Conservation (phyloP, 208 protist species). For the Lotmaria passim region DNA sequence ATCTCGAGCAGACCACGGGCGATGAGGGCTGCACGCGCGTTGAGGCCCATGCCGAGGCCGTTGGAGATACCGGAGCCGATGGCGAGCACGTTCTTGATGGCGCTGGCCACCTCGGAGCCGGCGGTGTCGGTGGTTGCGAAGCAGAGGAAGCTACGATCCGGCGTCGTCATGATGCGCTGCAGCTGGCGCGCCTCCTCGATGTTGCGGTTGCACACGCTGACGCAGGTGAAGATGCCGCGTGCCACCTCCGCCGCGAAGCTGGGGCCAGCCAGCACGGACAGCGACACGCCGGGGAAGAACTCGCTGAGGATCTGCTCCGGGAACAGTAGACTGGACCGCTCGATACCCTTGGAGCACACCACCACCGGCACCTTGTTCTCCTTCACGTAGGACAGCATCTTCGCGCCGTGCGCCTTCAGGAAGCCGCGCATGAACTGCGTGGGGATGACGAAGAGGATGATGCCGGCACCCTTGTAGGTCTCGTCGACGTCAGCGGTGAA, state of each 20-base stretch:
- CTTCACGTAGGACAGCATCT: slow-evolving; percentile 43
- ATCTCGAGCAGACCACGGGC: slow-evolving; percentile 84
- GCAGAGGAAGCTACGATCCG: slow-evolving; percentile 71
- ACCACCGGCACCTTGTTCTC: slow-evolving; percentile 53
- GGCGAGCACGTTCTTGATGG: slow-evolving; percentile 90
- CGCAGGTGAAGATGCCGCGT: slow-evolving; percentile 61
- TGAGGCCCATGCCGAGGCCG: slow-evolving; percentile 74
- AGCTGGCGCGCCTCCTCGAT: too few relatives aligned
- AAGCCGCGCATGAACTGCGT: slow-evolving; percentile 86
- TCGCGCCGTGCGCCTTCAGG: slow-evolving; percentile 47
- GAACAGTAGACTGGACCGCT: slow-evolving; percentile 75
- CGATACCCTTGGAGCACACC: slow-evolving; percentile 86
- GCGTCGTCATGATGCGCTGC: slow-evolving; percentile 63
- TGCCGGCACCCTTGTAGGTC: slow-evolving; percentile 53
- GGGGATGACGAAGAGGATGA: slow-evolving; percentile 84
- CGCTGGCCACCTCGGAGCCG: slow-evolving; percentile 87
- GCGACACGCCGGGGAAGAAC: slow-evolving; percentile 52
- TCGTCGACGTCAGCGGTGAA: slow-evolving; percentile 61
- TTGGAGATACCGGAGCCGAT: slow-evolving; percentile 76
- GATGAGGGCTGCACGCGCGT: slow-evolving; percentile 85
- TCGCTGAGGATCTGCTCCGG: slow-evolving; percentile 77
- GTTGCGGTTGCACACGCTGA: too few relatives aligned
- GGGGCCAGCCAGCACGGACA: slow-evolving; percentile 83
- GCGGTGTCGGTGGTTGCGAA: slow-evolving; percentile 85
- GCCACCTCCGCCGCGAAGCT: slow-evolving; percentile 91